These are phyloP conservation scores for Litsea cubeba DNA, from an alignment of 164 flowering plant species.

Conservation along the genomic window DNA sequence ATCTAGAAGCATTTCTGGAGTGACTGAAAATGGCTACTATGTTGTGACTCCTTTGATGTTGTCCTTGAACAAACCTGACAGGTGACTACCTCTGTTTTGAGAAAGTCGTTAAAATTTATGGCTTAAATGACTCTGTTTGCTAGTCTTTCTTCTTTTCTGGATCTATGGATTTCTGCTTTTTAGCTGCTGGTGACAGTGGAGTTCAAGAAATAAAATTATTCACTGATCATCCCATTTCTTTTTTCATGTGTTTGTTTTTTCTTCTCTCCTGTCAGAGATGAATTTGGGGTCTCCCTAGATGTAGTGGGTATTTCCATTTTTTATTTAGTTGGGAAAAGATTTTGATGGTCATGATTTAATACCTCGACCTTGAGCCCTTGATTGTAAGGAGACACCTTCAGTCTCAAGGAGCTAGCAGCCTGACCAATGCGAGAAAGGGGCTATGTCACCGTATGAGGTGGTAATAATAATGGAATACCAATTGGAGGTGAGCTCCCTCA, in stretches of 20 bases:
- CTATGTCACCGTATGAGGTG: background rate
- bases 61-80: conserved; percentile 37
- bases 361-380: too few relatives aligned
- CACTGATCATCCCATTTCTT: background rate
- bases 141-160: background rate
- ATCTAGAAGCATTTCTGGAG: conserved; percentile 92
- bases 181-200: background rate
- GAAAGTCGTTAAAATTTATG: background rate
- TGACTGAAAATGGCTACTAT: conserved; percentile 93
- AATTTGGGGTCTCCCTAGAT: background rate
- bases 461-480: background rate
- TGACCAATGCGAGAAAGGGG: background rate
- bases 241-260: background rate
- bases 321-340: too few relatives aligned
- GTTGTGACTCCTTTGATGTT: conserved; percentile 81
- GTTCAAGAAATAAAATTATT: background rate
- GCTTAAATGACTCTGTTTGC: background rate
- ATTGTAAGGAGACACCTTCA: background rate
- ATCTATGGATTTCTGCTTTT: background rate
- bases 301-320: too few relatives aligned
- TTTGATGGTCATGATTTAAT: too few relatives aligned
- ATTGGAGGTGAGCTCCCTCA: too few relatives aligned
- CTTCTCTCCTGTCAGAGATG: background rate
- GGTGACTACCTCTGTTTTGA: conserved; percentile 37
- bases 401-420: background rate